A percentile compares a stretch with the other conserved stretches of the same genome.
Evolutionary conservation across 2,329 filamentous ascomycete species (phyloP).

Genomic region (Cladophialophora chaetospira): DNA sequence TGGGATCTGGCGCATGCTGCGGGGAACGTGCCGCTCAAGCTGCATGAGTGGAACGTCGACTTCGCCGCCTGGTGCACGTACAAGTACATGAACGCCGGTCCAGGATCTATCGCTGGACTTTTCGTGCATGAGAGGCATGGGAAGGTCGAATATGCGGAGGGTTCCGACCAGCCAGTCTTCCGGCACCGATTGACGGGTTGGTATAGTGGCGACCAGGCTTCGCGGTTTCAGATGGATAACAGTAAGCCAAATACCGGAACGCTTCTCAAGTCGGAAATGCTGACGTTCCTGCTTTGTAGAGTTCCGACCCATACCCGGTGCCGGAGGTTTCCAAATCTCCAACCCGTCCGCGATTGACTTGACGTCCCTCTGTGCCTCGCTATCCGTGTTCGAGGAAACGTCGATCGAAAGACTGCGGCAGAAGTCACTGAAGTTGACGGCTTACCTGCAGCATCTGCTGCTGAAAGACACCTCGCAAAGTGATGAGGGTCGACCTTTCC

Average conservation of each 20-base stretch:
- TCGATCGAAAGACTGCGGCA: constrained; percentile 67
- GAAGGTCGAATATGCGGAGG: constrained; percentile 47
- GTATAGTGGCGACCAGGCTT: constrained; percentile 80
- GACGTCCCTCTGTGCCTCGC: constrained; percentile 69
- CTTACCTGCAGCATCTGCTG: constrained; percentile 73
- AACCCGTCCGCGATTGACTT: constrained; percentile 81
- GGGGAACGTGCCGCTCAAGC: constrained; percentile 75
- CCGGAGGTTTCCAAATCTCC: constrained; percentile 76
- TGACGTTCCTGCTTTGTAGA: constrained; percentile 42
- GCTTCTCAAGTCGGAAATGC: not conserved
- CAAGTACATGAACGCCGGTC: constrained; percentile 88
- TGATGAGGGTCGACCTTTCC: constrained; percentile 50
- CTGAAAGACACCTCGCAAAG: constrained; percentile 37
- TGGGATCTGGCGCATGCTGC: constrained; percentile 89
- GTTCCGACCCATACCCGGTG: constrained; percentile 76
- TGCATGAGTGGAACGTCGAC: constrained; percentile 90
- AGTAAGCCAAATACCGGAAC: constrained; percentile 36
- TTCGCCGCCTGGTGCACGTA: constrained; percentile 94
- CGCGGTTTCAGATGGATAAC: constrained; percentile 82
- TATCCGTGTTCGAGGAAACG: constrained; percentile 73
- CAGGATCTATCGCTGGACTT: constrained; percentile 75
- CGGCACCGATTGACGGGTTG: constrained; percentile 74
- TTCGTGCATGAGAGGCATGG: constrained; percentile 80
- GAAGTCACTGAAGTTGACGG: constrained; percentile 73
- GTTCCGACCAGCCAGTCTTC: constrained; percentile 46